Conservation (phyloP, 208 protist genomes). For the Ichthyophonus hoferi region DNA sequence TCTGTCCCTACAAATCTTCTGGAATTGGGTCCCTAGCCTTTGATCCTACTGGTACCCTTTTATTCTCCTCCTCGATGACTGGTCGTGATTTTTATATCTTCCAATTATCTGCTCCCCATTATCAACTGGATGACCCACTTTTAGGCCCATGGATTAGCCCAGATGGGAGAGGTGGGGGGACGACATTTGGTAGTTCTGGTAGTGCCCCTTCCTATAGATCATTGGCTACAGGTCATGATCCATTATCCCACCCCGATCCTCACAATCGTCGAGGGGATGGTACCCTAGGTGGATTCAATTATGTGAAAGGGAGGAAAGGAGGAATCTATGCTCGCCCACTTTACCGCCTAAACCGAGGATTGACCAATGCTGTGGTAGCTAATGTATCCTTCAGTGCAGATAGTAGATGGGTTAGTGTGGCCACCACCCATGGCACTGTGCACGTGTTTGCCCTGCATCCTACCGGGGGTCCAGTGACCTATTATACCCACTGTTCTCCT, state of each 20-base stretch:
- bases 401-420: slow-evolving; percentile 42
- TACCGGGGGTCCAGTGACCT: slow-evolving; percentile 37
- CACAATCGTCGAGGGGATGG: not conserved
- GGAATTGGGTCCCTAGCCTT: not conserved
- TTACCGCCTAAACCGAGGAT: not conserved
- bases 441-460: slow-evolving; percentile 54
- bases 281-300: too few species aligned
- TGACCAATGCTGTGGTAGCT: not conserved
- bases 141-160: too few species aligned
- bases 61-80: not conserved
- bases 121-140: too few species aligned
- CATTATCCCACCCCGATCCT: not conserved
- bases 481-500: slow-evolving; percentile 3
- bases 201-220: not conserved
- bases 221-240: not conserved
- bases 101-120: not conserved
- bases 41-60: not conserved
- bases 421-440: slow-evolving; percentile 40
- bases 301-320: not conserved
- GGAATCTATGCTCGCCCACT: not conserved
- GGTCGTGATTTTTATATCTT: not conserved
- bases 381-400: slow-evolving; percentile 21
- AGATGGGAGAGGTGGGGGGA: not conserved
- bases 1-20: too few species aligned
- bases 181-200: not conserved